Base-by-base conservation (phyloP, 2,329 filamentous ascomycete species). In the Aspergillus ibericus region DNA sequence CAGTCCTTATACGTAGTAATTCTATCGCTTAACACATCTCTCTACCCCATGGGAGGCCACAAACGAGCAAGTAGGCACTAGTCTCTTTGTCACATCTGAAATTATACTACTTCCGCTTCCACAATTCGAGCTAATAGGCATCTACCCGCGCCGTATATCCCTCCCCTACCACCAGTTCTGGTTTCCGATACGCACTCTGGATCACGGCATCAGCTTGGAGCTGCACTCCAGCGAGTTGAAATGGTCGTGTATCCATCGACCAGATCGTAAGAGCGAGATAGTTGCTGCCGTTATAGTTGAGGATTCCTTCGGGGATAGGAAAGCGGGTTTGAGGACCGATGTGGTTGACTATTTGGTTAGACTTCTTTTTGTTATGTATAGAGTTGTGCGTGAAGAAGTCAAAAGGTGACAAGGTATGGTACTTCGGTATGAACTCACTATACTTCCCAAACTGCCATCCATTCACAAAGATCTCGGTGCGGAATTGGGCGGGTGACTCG, bases 361-460 rank as follows among this genome's bases (percentile, higher is more conserved):
- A 7, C 4, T 27, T 27, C 25, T 27, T 27, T 27, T 7, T 27
- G 27, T 29, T 29, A 7, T 4, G 5, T 29, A 4, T 29, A 7
- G 5, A 7, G 5, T 29, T 32, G 7, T n/a, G n/a, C n/a, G 8
- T 32, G 9, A 3, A 32, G 29, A 10, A 2, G 29, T 25, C 22
- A 32, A 2, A 9, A 10, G 29, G 27, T 29, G 25, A 27, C n/a
- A n/a, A 25, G 27, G 27, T 29, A 29, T 7, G 8, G 29, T 32
- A 10, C 3, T n/a, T n/a, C n/a, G n/a, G n/a, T n/a, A n/a, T n/a
- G n/a, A n/a, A 59, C 58, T 25, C 59, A 71, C 68, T 60, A 53
- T 80, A 83, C 65, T 83, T 83, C 3, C 82, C 81, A 56, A 80
- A 83, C 62, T 83, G 81, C 66, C 79, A 83, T 3, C 81, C 81